These are phyloP conservation scores for Helotiales sp. DNA, from an alignment of 2,329 filamentous ascomycete genomes.

Conservation along the genomic window DNA sequence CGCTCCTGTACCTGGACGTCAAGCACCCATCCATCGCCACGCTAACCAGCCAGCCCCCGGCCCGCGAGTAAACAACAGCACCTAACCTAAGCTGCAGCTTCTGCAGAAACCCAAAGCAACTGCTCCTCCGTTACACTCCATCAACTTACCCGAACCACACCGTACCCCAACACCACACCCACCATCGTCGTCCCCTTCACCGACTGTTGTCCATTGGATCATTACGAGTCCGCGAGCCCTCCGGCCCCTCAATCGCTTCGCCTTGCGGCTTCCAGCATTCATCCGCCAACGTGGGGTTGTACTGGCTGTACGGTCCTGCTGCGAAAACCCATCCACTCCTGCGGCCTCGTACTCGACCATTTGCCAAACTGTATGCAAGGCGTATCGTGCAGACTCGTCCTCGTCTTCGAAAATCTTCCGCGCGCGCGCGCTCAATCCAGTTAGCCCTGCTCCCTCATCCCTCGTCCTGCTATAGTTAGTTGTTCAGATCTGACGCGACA, in stretches of 20 bases:
- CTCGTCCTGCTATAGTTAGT: background rate
- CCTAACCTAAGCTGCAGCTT: background rate
- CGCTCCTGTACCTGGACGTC: background rate
- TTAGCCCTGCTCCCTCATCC: constrained; percentile 18
- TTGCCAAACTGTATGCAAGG: constrained; percentile 13
- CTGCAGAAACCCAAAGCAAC: background rate
- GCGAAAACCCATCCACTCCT: background rate
- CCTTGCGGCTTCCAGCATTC: background rate
- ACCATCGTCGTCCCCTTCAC: constrained; percentile 8
- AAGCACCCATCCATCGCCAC: background rate
- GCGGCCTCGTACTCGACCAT: constrained; percentile 16
- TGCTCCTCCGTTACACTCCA: background rate
- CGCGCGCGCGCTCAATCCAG: constrained; percentile 3
- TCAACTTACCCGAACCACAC: background rate
- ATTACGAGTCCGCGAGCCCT: background rate
- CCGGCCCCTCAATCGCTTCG: background rate
- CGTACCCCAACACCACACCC: background rate
- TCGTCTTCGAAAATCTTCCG: constrained; percentile 15
- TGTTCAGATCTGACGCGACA: constrained; percentile 23
- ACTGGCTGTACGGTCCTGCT: background rate
- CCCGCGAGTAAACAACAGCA: background rate
- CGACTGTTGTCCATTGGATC: constrained; percentile 13
- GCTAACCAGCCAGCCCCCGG: background rate
- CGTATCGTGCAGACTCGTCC: constrained; percentile 28
- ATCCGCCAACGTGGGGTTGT: background rate